phyloP scores from a whole-genome alignment of 768 basidiomycete genomes.

The Collybia mongolica region DNA sequence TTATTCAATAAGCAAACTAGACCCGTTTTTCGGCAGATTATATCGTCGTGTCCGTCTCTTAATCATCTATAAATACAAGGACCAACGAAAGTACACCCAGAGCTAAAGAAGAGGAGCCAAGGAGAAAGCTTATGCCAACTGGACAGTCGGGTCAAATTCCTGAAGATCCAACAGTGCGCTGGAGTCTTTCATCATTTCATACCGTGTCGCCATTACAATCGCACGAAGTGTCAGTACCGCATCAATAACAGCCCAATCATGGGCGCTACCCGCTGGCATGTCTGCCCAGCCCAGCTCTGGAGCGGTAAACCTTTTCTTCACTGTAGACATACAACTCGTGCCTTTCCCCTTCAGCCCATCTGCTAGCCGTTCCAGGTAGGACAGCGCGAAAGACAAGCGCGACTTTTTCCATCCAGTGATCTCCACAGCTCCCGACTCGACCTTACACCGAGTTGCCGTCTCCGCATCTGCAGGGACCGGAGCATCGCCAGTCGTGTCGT shows the following conservation, averaged over 20 bases:
- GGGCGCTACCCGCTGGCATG: slow-evolving; percentile 5
- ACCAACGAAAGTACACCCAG: too few species aligned
- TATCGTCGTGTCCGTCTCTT: too few species aligned
- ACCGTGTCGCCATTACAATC: slow-evolving; percentile 9
- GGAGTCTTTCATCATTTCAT: slow-evolving; percentile 12
- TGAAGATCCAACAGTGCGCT: slow-evolving; percentile 6
- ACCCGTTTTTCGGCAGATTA: too few species aligned
- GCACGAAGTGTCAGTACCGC: slow-evolving; percentile 11
- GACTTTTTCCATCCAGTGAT: slow-evolving; percentile 5
- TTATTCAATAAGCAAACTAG: too few species aligned
- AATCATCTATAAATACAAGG: too few species aligned
- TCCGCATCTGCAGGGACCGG: slow-evolving; percentile 10
- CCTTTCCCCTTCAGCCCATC: slow-evolving; percentile 4
- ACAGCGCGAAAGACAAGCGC: slow-evolving; percentile 2
- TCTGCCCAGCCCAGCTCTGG: slow-evolving; percentile 4
- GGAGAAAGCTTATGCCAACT: slow-evolving; percentile 4
- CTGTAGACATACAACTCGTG: slow-evolving; percentile 8
- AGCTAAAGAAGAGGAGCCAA: too few species aligned
- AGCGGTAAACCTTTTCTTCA: neutral
- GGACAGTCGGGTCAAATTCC: slow-evolving; percentile 13
- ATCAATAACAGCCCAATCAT: slow-evolving; percentile 9
- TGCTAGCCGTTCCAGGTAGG: slow-evolving; percentile 9
- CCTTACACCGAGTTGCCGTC: neutral
- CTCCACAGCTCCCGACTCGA: neutral
- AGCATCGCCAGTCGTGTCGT: slow-evolving; percentile 3